Conservation (phyloP, 768 basidiomycete species). For the Trametes cingulata region DNA sequence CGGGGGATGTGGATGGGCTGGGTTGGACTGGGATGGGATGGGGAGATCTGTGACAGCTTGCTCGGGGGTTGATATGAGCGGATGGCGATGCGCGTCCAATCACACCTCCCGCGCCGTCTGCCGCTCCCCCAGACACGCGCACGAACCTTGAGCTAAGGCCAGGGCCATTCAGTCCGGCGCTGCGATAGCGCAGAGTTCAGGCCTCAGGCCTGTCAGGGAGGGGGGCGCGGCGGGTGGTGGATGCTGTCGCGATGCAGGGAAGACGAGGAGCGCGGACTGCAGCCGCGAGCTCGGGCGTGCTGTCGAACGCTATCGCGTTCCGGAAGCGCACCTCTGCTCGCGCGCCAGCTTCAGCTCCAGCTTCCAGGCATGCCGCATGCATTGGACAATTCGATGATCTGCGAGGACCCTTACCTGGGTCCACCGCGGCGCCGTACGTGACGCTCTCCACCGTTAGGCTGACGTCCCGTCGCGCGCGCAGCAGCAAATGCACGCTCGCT, state of each 20-base stretch:
- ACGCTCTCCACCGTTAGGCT: background rate
- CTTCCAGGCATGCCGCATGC: too few relatives aligned
- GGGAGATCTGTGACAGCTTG: constrained; percentile 1
- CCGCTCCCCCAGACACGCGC: background rate
- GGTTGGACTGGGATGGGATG: background rate
- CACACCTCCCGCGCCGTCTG: background rate
- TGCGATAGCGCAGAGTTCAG: background rate
- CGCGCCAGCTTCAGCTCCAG: background rate
- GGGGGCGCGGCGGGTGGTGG: background rate
- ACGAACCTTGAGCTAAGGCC: too few relatives aligned
- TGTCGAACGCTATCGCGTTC: too few relatives aligned
- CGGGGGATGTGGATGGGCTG: background rate
- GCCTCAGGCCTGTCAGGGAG: too few relatives aligned
- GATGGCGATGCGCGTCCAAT: constrained; percentile 13
- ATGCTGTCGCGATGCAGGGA: background rate
- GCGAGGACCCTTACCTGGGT: background rate
- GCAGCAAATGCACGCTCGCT: too few relatives aligned
- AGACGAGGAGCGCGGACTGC: background rate
- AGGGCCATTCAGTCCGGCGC: too few relatives aligned
- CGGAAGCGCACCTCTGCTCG: background rate
- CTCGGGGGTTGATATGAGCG: constrained; percentile 13
- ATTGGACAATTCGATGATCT: background rate
- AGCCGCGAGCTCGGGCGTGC: background rate
- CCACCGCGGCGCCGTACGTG: background rate
- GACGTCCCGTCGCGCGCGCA: background rate